These are phyloP conservation scores for Cyberlindnera amylophila DNA, from an alignment of 805 yeast species.

Conservation along the genomic window DNA sequence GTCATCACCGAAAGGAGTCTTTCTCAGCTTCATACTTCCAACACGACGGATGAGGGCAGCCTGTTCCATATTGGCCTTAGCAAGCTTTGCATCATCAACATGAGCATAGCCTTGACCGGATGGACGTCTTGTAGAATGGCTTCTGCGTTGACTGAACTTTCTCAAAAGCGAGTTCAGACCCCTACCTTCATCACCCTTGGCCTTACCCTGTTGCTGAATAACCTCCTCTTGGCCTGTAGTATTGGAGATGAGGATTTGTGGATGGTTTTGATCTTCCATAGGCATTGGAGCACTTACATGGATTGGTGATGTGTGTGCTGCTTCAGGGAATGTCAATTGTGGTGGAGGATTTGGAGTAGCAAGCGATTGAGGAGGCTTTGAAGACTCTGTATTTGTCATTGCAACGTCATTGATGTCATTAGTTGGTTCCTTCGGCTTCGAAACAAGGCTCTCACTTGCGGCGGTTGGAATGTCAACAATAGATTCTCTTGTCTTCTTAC, in stretches of 20 bases:
- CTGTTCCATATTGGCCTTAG: conserved; percentile 8
- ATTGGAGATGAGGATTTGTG: conserved; percentile 39
- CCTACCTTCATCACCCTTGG: conserved; percentile 24
- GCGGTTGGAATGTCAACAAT: conserved; percentile 26
- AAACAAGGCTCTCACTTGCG: conserved; percentile 9
- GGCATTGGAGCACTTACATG: conserved; percentile 36
- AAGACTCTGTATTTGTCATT: neutral
- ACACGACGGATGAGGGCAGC: conserved; percentile 23
- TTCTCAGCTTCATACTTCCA: conserved; percentile 23
- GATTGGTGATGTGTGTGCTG: conserved; percentile 48
- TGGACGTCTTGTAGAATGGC: conserved; percentile 25
- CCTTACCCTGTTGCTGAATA: conserved; percentile 33
- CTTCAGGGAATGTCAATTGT: conserved; percentile 43
- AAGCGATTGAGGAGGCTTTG: neutral
- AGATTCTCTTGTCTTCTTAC: conserved; percentile 59
- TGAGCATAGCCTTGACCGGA: conserved; percentile 8
- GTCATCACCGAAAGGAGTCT: conserved; percentile 15
- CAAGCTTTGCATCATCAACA: conserved; percentile 1
- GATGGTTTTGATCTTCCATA: conserved; percentile 36
- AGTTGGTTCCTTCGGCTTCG: conserved; percentile 19
- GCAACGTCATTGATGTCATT: neutral
- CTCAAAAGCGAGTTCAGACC: conserved; percentile 29
- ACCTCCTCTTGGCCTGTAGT: conserved; percentile 34
- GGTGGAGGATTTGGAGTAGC: conserved; percentile 38
- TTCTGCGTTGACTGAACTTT: conserved; percentile 28